These are phyloP conservation scores for Suhomyces sp. DNA, from an alignment of 805 yeast species.

Conservation along the genomic window DNA sequence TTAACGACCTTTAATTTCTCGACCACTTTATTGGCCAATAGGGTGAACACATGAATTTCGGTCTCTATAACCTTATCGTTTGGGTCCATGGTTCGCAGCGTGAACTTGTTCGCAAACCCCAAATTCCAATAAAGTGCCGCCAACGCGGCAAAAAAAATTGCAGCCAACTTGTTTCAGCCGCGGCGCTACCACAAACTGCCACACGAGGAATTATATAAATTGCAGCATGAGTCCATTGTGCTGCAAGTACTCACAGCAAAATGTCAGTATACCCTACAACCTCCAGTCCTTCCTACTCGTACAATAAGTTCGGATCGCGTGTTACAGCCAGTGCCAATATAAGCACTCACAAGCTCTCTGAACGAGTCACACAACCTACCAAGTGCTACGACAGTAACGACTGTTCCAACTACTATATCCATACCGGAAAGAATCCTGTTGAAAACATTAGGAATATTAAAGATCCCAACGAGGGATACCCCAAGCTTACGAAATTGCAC, in stretches of 20 bases:
- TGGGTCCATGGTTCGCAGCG: neutral
- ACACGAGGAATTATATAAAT: neutral
- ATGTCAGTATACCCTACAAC: neutral
- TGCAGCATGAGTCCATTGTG: neutral
- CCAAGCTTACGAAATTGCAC: slow-evolving; percentile 69
- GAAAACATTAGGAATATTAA: slow-evolving; percentile 60
- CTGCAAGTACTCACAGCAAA: neutral
- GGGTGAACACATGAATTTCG: neutral
- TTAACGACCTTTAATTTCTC: neutral
- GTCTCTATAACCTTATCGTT: neutral
- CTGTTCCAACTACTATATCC: slow-evolving; percentile 66
- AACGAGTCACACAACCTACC: neutral
- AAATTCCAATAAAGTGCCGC: neutral
- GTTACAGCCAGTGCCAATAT: neutral
- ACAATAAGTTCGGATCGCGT: slow-evolving; percentile 18
- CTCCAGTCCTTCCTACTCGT: slow-evolving; percentile 10
- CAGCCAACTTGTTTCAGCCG: slow-evolving; percentile 1
- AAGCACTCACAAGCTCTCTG: neutral
- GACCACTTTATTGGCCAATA: neutral
- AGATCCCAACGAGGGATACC: slow-evolving; percentile 78
- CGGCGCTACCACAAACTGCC: slow-evolving; percentile 1
- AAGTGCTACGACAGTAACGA: slow-evolving; percentile 52
- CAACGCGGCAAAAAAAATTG: neutral
- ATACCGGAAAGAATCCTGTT: slow-evolving; percentile 61
- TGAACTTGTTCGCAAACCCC: neutral